Percentiles rank a stretch among this genome's conserved stretches.
These are phyloP conservation scores for Lenwebbia sp. DNA, from an alignment of 345 rosid species.

Conservation along the genomic window DNA sequence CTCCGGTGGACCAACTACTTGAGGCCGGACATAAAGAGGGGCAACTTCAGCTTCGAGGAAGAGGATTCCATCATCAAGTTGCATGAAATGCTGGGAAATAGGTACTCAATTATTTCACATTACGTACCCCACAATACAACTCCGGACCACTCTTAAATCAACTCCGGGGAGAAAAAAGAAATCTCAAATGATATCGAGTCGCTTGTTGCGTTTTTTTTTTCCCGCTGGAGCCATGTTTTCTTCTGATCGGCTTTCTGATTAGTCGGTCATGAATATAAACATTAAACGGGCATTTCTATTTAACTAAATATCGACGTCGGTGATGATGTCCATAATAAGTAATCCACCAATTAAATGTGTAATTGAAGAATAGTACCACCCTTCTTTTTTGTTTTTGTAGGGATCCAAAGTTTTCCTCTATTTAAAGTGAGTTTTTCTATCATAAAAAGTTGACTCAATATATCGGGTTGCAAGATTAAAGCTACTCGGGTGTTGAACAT, in stretches of 20 bases:
- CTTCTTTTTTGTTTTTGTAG: not conserved
- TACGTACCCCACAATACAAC: not conserved
- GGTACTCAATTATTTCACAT: conserved; percentile 5
- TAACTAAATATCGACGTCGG: not conserved
- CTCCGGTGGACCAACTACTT: conserved; percentile 82
- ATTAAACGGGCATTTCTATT: not conserved
- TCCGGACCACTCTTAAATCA: not conserved
- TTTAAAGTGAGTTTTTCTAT: not conserved
- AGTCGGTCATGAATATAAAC: not conserved
- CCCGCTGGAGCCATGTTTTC: not conserved
- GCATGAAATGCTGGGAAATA: conserved; percentile 64
- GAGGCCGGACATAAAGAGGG: conserved; percentile 79
- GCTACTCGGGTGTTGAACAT: not conserved
- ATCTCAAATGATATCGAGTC: not conserved
- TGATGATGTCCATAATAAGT: not conserved
- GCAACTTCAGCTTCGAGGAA: conserved; percentile 59
- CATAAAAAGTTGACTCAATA: not conserved
- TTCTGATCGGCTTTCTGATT: not conserved
- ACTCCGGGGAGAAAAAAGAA: not conserved
- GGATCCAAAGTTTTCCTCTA: not conserved
- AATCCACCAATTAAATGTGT: not conserved
- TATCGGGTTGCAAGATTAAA: not conserved
- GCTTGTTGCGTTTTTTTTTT: not conserved
- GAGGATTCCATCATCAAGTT: conserved; percentile 62
- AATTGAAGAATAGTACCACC: not conserved